Percentiles rank a stretch among this genome's conserved stretches.
phyloP scores from a whole-genome alignment of 371 early-diverging fungal genomes.

The Mortierella sp. region DNA sequence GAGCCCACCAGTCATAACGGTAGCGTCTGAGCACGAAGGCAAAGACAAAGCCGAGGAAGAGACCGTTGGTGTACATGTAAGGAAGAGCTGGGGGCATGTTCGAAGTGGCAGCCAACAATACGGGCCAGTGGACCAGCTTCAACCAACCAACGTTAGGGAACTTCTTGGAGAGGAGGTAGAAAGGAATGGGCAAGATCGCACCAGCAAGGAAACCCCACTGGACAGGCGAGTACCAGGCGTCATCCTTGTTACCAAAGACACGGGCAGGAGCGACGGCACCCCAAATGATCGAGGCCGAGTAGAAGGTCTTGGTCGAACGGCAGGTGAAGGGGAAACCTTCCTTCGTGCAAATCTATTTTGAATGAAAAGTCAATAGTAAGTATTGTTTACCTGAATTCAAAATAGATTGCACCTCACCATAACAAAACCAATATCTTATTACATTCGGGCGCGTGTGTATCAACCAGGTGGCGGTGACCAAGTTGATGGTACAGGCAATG shows the following conservation, averaged over 20 bases:
- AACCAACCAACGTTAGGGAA: slow-evolving; percentile 36
- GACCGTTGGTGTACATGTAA: slow-evolving; percentile 67
- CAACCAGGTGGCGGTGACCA: slow-evolving; percentile 61
- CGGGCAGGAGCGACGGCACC: slow-evolving; percentile 77
- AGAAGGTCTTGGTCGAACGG: slow-evolving; percentile 39
- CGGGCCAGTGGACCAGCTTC: slow-evolving; percentile 39
- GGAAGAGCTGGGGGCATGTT: slow-evolving; percentile 54
- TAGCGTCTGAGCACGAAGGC: slow-evolving; percentile 60
- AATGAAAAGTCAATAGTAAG: too few relatives aligned
- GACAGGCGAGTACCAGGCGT: slow-evolving; percentile 66
- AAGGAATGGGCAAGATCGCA: slow-evolving; percentile 64
- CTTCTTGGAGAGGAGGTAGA: slow-evolving; percentile 52
- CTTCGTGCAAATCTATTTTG: slow-evolving; percentile 56
- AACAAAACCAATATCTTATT: too few relatives aligned
- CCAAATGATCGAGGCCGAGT: slow-evolving; percentile 65
- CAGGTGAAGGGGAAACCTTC: slow-evolving; percentile 52
- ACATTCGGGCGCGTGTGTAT: slow-evolving; percentile 55
- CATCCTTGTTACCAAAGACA: slow-evolving; percentile 70
- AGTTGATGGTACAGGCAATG: slow-evolving; percentile 52
- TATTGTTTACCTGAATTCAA: too few relatives aligned
- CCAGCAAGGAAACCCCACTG: slow-evolving; percentile 69
- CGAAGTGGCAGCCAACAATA: slow-evolving; percentile 58
- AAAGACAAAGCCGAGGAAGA: slow-evolving; percentile 70
- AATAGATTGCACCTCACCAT: too few relatives aligned
- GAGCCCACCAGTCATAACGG: slow-evolving; percentile 73